Base-by-base conservation (phyloP, 2,329 filamentous ascomycete genomes). In the Alternaria solani region DNA sequence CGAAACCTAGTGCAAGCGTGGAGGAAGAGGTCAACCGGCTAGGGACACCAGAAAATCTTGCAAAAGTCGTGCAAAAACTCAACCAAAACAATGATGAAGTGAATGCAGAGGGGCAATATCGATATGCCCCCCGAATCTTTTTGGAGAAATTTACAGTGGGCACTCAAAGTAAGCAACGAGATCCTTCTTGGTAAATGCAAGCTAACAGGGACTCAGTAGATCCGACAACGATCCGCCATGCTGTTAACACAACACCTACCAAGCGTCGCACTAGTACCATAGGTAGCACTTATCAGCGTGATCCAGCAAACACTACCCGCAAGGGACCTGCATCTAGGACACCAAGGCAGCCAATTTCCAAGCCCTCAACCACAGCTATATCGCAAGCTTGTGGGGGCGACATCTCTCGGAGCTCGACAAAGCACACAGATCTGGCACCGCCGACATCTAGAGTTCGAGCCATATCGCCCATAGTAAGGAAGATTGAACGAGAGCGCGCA, bases 101-200 rank as follows among this genome's bases (percentile, higher is more conserved):
- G 2, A 20, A 65, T 5, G 32, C 14, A 8, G 43, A 30, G 1
- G 8, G 25, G 1, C 44, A 54, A 1, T 68, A 64, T 20, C 61
- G 65, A 16, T 71, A 70, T 32, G 47, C 61, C 9, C 70, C 67
- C 4, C 62, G 69, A 8, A 44, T 72, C 8, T 73, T 70, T 46
- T 39, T 73, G 11, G 63, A 69, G 0, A 58, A 51, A 14, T 46
- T 73, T n/a, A 9, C 18, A 4, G 47, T 62, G 14, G 43, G 32
- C 5, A 25, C n/a, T 12, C 56, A 59, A 55, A 9, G 63, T 62
- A 55, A 46, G 39, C 20, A 18, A 46, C 41, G 16, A 5, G 4
- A 1, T 30, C 11, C 11, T 5, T 7, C 14, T 16, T 2, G 39
- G 20, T 11, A 14, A 2, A 2, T 14, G 8, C 12, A 8, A 16